Evolutionary conservation across 2,329 filamentous ascomycete species (phyloP), one percentile per base, ranked within the genome.

Genomic region (Trichoderma pleuroti): DNA sequence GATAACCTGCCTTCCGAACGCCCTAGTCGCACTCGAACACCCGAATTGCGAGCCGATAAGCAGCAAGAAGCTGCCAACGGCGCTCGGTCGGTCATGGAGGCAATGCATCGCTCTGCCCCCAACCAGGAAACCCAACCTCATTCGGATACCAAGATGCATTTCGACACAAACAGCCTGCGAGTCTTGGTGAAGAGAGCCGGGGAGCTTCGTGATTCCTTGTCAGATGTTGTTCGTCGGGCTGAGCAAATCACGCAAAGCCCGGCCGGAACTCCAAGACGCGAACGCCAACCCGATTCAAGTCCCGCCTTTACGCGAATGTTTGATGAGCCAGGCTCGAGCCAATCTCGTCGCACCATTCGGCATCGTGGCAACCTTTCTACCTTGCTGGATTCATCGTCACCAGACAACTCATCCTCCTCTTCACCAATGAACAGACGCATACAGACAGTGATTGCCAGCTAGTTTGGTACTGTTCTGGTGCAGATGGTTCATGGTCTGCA

Each of bases 231-330:
- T 60, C 87, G 89, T 61, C 84, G 84, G 65, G 86, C 85, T 49
- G 89, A 91, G 74, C 84, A 87, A 32, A 82, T 88, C 63, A 86
- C 86, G 0, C 84, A 85, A 72, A 90, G 86, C 75, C 88, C 88
- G 2, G 83, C 82, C 10, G 79, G 82, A 32, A 88, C 86, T 1
- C 84, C 85, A 3, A 82, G 85, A 59, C 77, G 82, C 52, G 80
- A 81, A 56, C 80, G 82, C 10, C 80, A 81, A 28, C 78, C 81
- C 42, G 87, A 89, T 65, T 88, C 87, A 3, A 91, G 88, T 75
- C 89, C 89, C n/a, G 89, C 89, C 1, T 91, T 91, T 73, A 91
- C 88, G 3, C 82, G 87, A 28, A 88, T 91, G 46, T 91, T 91
- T 74, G 87, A 89, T 11, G 88, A 90, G 57, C 88, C 89, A 1